Evolutionary conservation across 2,329 filamentous ascomycete genomes (phyloP), one percentile per base, ranked within the genome.

Genomic region (Nemania bipapillata): DNA sequence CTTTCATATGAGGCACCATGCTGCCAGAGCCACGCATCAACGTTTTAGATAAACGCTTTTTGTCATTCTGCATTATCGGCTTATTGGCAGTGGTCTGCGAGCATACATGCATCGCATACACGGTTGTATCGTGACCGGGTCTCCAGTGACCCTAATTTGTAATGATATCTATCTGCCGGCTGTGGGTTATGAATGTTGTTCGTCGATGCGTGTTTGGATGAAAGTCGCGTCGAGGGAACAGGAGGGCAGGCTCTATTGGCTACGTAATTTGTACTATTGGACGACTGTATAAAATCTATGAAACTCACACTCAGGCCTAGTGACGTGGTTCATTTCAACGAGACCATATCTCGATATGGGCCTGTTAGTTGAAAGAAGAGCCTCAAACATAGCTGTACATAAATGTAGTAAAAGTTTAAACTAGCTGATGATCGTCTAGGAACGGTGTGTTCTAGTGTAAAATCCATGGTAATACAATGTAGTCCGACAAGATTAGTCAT

Each of bases 121-220:
- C 57, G 55, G 61, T 42, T 64, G 32, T 68, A 65, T 65, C 52
- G 40, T 60, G 65, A 69, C 68, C 64, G 53, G 61, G 56, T 52
- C 64, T 60, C 50, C 57, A 45, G 63, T 70, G 65, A 65, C 58
- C 63, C 49, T 75, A 74, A 75, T 76, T 66, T 74, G 71, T 75
- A 76, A 75, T 74, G 66, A 72, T 74, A 74, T 62, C 63, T 66
- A 73, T 50, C 58, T 62, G 35, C 45, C 67, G 49, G 59, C 53
- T 63, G 15, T 50, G 42, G 49, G 45, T 50, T 60, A 66, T 61
- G 63, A 58, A 57, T 66, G 35, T 47, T 22, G 24, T 54, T 32
- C 57, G 40, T 53, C 12, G 49, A 60, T 22, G 40, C 24, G 52
- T 57, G 22, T 47, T 57, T 47, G 17, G 32, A 53, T 17, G 49